Percentiles rank a stretch among this genome's conserved stretches.
Evolutionary conservation across 495 filamentous ascomycete genomes (phyloP).

Genomic region (Saxophila tyrrhenica): DNA sequence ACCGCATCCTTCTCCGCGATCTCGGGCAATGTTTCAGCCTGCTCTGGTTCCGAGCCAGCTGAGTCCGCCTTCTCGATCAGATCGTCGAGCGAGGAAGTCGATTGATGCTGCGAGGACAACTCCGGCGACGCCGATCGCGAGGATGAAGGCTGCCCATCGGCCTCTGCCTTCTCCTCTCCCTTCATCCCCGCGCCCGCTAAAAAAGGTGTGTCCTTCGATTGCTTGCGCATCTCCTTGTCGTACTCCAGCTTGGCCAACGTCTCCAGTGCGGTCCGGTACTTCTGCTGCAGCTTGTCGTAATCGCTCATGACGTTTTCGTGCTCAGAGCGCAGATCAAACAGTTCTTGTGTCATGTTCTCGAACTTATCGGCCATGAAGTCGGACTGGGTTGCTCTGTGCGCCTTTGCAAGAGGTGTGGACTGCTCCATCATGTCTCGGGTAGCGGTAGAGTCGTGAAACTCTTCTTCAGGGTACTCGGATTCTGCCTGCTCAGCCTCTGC

Average conservation of each 20-base stretch:
- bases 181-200: slow-evolving; percentile 72
- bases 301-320: slow-evolving; percentile 77
- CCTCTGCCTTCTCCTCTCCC: slow-evolving; percentile 36
- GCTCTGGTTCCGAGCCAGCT: neutral
- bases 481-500: slow-evolving; percentile 3
- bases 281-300: slow-evolving; percentile 68
- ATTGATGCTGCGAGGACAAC: slow-evolving; percentile 85
- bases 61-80: slow-evolving; percentile 51
- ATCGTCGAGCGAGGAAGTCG: slow-evolving; percentile 37
- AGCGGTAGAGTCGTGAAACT: neutral
- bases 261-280: slow-evolving; percentile 82
- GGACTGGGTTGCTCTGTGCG: slow-evolving; percentile 63
- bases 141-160: slow-evolving; percentile 70
- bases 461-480: neutral
- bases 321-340: slow-evolving; percentile 78
- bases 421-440: neutral
- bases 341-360: slow-evolving; percentile 81
- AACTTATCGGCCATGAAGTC: slow-evolving; percentile 87
- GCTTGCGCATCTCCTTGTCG: slow-evolving; percentile 12
- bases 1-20: neutral
- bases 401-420: neutral
- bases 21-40: neutral
- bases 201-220: slow-evolving; percentile 47
- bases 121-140: slow-evolving; percentile 94
- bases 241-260: slow-evolving; percentile 77